phyloP scores from a whole-genome alignment of 1,284 basidiomycete species.

The Xanthoconium separans region DNA sequence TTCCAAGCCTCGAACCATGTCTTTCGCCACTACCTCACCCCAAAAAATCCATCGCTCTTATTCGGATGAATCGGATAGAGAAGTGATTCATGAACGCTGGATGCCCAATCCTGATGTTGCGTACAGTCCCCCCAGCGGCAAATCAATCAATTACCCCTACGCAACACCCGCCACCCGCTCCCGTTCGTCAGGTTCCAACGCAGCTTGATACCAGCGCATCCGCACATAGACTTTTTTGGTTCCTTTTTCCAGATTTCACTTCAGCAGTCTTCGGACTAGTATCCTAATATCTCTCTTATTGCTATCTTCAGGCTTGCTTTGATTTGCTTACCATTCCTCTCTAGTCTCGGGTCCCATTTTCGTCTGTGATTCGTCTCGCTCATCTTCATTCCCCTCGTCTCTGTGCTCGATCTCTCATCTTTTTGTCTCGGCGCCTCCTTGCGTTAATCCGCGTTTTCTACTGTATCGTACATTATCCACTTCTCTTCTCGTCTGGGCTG shows the following conservation, averaged over 20 bases:
- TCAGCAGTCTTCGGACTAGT: conserved; percentile 28
- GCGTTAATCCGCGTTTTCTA: conserved; percentile 27
- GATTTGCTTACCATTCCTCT: conserved; percentile 16
- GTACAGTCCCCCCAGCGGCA: conserved; percentile 32
- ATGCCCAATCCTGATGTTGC: conserved; percentile 41
- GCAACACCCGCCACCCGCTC: conserved; percentile 30
- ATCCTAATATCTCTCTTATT: conserved; percentile 37
- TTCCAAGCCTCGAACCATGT: conserved; percentile 45
- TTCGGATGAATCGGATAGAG: conserved; percentile 49
- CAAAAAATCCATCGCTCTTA: conserved; percentile 48
- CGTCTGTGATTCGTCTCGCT: conserved; percentile 10
- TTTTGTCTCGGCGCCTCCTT: conserved; percentile 27
- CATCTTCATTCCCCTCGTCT: conserved; percentile 14
- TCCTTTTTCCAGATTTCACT: conserved; percentile 20
- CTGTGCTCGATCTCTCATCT: conserved; percentile 8
- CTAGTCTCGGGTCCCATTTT: conserved; percentile 18
- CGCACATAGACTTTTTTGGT: conserved; percentile 22
- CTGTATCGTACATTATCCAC: conserved; percentile 35
- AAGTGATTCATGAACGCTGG: conserved; percentile 51
- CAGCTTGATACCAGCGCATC: conserved; percentile 28
- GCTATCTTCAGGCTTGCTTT: conserved; percentile 30
- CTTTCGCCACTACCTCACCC: conserved; percentile 41
- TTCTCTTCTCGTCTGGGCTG: conserved; percentile 28
- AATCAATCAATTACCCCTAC: conserved; percentile 30
- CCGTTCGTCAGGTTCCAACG: conserved; percentile 35